Base-by-base conservation (phyloP, 768 basidiomycete species). In the Dioszegia aurantiaca region DNA sequence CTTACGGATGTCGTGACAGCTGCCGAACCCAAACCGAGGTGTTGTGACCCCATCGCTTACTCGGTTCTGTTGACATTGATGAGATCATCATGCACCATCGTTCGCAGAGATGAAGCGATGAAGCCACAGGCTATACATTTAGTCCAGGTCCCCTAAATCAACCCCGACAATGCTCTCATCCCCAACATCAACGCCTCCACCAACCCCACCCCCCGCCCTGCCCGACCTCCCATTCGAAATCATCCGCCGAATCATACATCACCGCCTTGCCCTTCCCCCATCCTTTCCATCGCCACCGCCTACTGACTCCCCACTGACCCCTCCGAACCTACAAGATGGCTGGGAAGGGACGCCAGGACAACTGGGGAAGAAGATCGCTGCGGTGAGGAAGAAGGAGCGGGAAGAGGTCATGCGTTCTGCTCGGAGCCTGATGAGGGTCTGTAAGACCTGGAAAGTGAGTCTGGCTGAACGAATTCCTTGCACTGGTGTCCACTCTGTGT, bases 391-490 rank as follows among this genome's bases (percentile, higher is more conserved):
- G 26, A 53, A 43, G 11, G 60, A 59, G 33, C 24, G 68, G 39
- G 30, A 49, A 42, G 71, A 64, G 9, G 58, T 65, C 17, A 57
- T 59, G 45, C 28, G 58, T 12, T 19, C 56, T 19, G 68, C 61
- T 0, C 33, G 57, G 54, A 49, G 43, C 16, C 53, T 70, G 43
- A 73, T 73, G 69, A 24, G 56, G 31, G 71, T 73, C 10, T 73
- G 71, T 41, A 70, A 68, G 31, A 58, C 59, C 6, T 68, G 67
- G 67, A 64, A 64, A 55, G 67, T 65, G 55, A 42, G 66, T 51
- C n/a, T n/a, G n/a, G n/a, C n/a, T n/a, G n/a, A n/a, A n/a, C n/a
- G n/a, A n/a, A n/a, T n/a, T n/a, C n/a, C n/a, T n/a, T n/a, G n/a
- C n/a, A n/a, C n/a, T n/a, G n/a, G n/a, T n/a, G n/a, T n/a, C n/a